phyloP scores from a whole-genome alignment of 805 yeast species.

The Pichia scutulata region DNA sequence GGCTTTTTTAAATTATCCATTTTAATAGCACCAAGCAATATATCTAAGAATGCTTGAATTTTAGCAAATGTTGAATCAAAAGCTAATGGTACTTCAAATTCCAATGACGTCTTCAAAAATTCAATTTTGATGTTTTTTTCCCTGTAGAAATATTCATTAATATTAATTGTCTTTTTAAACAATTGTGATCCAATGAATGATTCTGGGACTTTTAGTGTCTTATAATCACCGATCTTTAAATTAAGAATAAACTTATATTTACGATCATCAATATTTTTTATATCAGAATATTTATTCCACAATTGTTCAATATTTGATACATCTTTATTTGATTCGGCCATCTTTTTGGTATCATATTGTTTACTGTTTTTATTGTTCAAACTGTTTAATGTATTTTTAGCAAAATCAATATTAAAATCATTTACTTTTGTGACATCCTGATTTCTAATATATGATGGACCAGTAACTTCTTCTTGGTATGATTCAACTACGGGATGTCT shows the following conservation, averaged over 20 bases:
- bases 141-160: constrained; percentile 1
- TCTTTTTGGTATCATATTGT: background rate
- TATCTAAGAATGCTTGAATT: constrained; percentile 4
- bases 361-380: background rate
- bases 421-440: too few relatives aligned
- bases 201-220: background rate
- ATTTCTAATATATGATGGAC: background rate
- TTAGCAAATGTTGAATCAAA: background rate
- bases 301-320: constrained; percentile 5
- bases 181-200: constrained; percentile 3
- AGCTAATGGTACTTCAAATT: constrained; percentile 4
- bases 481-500: constrained; percentile 21
- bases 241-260: constrained; percentile 3
- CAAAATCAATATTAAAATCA: constrained; percentile 4
- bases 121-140: constrained; percentile 2
- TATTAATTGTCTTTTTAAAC: background rate
- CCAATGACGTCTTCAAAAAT: constrained; percentile 1
- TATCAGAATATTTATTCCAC: constrained; percentile 4
- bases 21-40: constrained; percentile 4
- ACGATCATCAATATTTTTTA: background rate
- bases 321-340: background rate
- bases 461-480: constrained; percentile 21
- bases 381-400: constrained; percentile 6
- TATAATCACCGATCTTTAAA: constrained; percentile 5
- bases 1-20: background rate